A percentile compares a stretch with the other conserved stretches of the same genome.
Conservation (phyloP, 2,329 filamentous ascomycete species). For the Aureobasidium sp. region DNA sequence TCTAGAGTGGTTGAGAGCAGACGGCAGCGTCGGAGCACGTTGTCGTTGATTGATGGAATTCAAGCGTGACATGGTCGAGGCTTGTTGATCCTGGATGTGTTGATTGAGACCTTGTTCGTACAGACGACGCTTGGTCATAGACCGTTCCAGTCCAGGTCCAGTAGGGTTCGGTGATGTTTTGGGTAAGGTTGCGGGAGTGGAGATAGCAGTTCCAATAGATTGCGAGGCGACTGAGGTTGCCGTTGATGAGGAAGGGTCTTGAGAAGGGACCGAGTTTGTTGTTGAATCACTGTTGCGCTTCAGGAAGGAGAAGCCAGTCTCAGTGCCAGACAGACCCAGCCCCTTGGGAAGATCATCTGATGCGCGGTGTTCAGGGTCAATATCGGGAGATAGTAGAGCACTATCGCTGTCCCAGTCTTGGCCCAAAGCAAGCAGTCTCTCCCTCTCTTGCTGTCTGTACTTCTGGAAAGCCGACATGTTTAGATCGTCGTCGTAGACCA, state of each 20-base stretch:
- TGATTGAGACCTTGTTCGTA: conserved; percentile 80
- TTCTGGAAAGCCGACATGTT: conserved; percentile 76
- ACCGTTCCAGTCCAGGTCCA: conserved; percentile 49
- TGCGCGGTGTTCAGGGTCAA: conserved; percentile 27
- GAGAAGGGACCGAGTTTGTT: conserved; percentile 64
- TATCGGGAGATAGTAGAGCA: conserved; percentile 15
- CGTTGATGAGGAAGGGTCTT: conserved; percentile 66
- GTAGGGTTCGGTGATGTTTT: conserved; percentile 25
- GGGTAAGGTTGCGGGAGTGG: conserved; percentile 31
- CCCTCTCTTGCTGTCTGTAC: conserved; percentile 52
- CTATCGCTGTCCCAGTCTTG: conserved; percentile 15
- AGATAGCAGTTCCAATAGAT: conserved; percentile 31
- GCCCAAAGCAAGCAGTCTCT: conserved; percentile 39
- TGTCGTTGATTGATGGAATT: conserved; percentile 65
- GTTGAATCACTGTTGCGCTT: conserved; percentile 81
- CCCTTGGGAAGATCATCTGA: conserved; percentile 27
- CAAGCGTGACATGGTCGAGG: conserved; percentile 67
- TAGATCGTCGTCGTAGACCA: conserved; percentile 82
- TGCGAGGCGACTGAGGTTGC: conserved; percentile 86
- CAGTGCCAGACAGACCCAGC: conserved; percentile 8
- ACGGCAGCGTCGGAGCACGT: conserved; percentile 44
- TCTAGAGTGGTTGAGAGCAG: conserved; percentile 27
- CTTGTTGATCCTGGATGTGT: conserved; percentile 73
- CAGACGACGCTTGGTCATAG: conserved; percentile 64
- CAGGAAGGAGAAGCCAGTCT: conserved; percentile 43